These are phyloP conservation scores for Lathyrus oleraceus DNA, from an alignment of 306 rosid species.

Conservation along the genomic window DNA sequence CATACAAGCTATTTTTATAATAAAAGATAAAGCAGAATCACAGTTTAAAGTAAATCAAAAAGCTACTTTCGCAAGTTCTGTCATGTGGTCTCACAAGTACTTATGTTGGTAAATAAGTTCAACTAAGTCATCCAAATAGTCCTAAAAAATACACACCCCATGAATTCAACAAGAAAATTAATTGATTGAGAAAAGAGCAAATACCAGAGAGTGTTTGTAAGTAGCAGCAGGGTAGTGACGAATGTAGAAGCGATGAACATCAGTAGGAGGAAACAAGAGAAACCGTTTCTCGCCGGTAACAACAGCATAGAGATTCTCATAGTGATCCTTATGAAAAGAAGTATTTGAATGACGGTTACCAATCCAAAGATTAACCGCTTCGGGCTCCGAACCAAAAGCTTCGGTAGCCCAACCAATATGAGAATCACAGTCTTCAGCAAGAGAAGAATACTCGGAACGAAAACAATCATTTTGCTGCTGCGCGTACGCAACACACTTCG, in stretches of 20 bases:
- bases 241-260: conserved; percentile 74
- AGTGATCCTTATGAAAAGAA: conserved; percentile 79
- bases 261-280: conserved; percentile 77
- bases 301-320: conserved; percentile 85
- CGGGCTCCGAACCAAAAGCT: conserved; percentile 64
- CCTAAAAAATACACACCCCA: not conserved
- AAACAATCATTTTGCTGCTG: conserved; percentile 87
- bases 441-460: conserved; percentile 57
- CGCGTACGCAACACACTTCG: conserved; percentile 56
- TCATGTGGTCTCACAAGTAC: too few relatives aligned
- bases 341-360: conserved; percentile 62
- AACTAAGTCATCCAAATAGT: not conserved
- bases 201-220: conserved; percentile 57
- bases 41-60: too few relatives aligned
- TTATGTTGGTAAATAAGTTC: too few relatives aligned
- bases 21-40: too few relatives aligned
- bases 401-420: conserved; percentile 69
- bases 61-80: too few relatives aligned
- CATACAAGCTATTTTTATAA: too few relatives aligned
- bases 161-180: not conserved
- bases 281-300: conserved; percentile 73
- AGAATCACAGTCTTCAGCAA: conserved; percentile 60
- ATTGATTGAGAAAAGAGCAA: not conserved
- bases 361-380: conserved; percentile 84
- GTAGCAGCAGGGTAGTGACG: conserved; percentile 64